phyloP scores from a whole-genome alignment of 129 eudicot genomes.

The Pseudognaphalium luteoalbum region DNA sequence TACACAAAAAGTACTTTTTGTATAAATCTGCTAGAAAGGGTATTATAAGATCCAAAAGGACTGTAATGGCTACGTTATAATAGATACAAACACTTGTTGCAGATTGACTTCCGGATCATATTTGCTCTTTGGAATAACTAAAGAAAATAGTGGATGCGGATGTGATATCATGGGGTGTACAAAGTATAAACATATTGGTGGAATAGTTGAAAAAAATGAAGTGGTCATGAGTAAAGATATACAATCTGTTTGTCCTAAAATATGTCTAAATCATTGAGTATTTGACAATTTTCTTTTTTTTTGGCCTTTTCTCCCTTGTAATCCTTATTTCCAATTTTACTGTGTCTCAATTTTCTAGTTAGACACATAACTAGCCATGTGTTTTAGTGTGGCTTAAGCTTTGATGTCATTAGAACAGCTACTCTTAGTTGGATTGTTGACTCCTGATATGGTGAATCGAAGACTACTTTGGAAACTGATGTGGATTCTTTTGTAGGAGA shows the following conservation, averaged over 20 bases:
- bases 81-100: no score
- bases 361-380: not conserved
- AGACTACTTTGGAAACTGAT: no score
- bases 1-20: not conserved
- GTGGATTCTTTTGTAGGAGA: no score
- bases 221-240: not conserved
- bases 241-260: no score
- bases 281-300: not conserved
- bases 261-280: not conserved
- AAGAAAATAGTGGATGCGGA: not conserved
- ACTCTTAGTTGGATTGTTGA: no score
- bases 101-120: not conserved
- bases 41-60: not conserved
- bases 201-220: no score
- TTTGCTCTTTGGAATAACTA: not conserved
- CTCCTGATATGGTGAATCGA: no score
- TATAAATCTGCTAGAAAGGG: not conserved
- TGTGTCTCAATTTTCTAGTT: not conserved
- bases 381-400: no score
- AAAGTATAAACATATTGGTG: not conserved
- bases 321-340: no score
- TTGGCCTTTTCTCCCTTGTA: not conserved
- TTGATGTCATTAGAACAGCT: no score
- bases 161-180: not conserved
- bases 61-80: not conserved